Evolutionary conservation across 2,329 filamentous ascomycete genomes (phyloP).

Genomic region (Phialocephala sp.): DNA sequence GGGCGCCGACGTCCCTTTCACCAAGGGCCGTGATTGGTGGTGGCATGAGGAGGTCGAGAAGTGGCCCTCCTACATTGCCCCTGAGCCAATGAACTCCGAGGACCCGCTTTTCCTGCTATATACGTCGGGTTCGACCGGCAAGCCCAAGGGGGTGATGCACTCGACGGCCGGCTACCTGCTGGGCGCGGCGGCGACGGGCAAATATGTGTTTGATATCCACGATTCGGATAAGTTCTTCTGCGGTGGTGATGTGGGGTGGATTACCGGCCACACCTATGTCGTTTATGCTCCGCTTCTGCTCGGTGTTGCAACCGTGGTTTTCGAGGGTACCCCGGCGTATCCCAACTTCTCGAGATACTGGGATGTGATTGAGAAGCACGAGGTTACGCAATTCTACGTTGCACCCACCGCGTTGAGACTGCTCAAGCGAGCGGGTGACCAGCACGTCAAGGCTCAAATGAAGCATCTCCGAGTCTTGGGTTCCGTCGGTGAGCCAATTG

Average conservation of each 20-base stretch:
- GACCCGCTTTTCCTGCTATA: conserved; percentile 98
- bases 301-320: conserved; percentile 93
- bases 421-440: conserved; percentile 92
- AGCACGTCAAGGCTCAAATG: conserved; percentile 91
- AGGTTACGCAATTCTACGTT: conserved; percentile 97
- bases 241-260: conserved; percentile 98
- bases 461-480: conserved; percentile 87
- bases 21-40: conserved; percentile 74
- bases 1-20: conserved; percentile 90
- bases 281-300: conserved; percentile 94
- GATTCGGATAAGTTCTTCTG: conserved; percentile 95
- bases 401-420: conserved; percentile 92
- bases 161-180: conserved; percentile 95
- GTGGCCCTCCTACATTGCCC: conserved; percentile 90
- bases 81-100: conserved; percentile 88
- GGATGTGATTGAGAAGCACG: conserved; percentile 96
- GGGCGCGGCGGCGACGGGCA: conserved; percentile 90
- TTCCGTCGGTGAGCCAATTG: conserved; percentile 96
- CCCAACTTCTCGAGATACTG: conserved; percentile 98
- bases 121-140: conserved; percentile 96
- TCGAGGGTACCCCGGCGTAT: conserved; percentile 96
- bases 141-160: conserved; percentile 99
- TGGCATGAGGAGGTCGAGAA: conserved; percentile 99
- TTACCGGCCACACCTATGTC: conserved; percentile 97
- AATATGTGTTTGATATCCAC: conserved; percentile 99